A percentile compares a stretch with the other conserved stretches of the same genome.
These are phyloP conservation scores for Rhodotorula diobovata DNA, from an alignment of 768 basidiomycete genomes.

Conservation along the genomic window DNA sequence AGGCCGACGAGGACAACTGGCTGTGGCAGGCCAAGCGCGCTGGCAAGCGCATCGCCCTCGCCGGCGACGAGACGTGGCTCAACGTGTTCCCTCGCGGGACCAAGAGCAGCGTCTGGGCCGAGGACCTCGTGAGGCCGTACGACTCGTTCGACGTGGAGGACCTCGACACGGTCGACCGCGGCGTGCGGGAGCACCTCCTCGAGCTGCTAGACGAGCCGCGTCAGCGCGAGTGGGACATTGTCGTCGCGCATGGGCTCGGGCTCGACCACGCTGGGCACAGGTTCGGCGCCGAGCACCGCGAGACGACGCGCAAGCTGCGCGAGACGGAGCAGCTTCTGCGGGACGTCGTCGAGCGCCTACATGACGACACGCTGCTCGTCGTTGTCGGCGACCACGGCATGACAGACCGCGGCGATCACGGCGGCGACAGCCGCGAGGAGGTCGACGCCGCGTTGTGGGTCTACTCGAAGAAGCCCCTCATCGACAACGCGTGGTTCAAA, in stretches of 20 bases:
- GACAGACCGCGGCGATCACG: constrained; percentile 91
- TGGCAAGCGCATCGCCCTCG: constrained; percentile 66
- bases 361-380: constrained; percentile 81
- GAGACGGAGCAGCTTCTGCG: constrained; percentile 81
- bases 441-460: constrained; percentile 84
- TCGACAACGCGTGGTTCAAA: constrained; percentile 56
- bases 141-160: constrained; percentile 99
- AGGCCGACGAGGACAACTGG: constrained; percentile 81
- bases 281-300: constrained; percentile 79
- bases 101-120: constrained; percentile 46
- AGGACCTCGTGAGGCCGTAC: constrained; percentile 73
- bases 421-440: constrained; percentile 80
- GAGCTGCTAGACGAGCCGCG: constrained; percentile 59
- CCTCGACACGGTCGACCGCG: constrained; percentile 88
- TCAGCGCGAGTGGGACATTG: constrained; percentile 64
- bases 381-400: constrained; percentile 96
- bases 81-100: constrained; percentile 66
- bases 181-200: constrained; percentile 76
- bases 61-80: constrained; percentile 98
- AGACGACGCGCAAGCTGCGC: constrained; percentile 74
- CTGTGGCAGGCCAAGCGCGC: constrained; percentile 62
- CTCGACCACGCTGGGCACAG: constrained; percentile 96
- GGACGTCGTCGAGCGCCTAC: constrained; percentile 64
- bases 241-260: constrained; percentile 88
- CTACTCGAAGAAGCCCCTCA: constrained; percentile 52